phyloP scores from a whole-genome alignment of 2,329 filamentous ascomycete genomes.

The Diaporthe australafricana region DNA sequence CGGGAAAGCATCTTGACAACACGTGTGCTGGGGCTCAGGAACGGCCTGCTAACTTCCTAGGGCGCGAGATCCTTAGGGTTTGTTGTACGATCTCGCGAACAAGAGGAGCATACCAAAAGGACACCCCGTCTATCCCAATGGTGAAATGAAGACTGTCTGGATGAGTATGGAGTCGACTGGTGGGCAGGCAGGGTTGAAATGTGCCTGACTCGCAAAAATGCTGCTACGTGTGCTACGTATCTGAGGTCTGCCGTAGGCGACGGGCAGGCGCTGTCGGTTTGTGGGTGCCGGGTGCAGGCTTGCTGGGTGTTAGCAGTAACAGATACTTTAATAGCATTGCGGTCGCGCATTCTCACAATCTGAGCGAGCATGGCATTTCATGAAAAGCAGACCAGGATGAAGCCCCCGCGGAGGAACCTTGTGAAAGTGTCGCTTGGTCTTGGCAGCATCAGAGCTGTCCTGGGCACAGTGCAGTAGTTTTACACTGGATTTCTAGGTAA shows the following conservation, averaged over 20 bases:
- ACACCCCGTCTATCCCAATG: neutral
- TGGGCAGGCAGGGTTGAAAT: neutral
- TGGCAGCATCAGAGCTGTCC: constrained; percentile 6
- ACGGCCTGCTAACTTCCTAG: no score
- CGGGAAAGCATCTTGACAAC: neutral
- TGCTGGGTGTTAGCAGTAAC: no score
- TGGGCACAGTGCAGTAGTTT: neutral
- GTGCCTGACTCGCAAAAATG: neutral
- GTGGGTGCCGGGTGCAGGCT: no score
- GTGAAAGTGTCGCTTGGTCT: constrained; percentile 17
- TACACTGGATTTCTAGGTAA: neutral
- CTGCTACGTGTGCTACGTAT: no score
- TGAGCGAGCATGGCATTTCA: neutral
- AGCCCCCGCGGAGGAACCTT: constrained; percentile 17
- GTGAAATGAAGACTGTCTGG: neutral
- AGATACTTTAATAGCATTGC: no score
- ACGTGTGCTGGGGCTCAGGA: no score
- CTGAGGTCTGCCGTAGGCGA: neutral
- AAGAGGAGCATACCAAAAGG: neutral
- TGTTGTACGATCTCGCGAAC: neutral
- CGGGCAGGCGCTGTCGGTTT: neutral
- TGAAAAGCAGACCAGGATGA: neutral
- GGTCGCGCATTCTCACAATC: neutral
- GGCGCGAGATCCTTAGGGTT: no score
- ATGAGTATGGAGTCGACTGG: neutral